phyloP scores from a whole-genome alignment of 257 asterid species.

The Cinchona pubescens region DNA sequence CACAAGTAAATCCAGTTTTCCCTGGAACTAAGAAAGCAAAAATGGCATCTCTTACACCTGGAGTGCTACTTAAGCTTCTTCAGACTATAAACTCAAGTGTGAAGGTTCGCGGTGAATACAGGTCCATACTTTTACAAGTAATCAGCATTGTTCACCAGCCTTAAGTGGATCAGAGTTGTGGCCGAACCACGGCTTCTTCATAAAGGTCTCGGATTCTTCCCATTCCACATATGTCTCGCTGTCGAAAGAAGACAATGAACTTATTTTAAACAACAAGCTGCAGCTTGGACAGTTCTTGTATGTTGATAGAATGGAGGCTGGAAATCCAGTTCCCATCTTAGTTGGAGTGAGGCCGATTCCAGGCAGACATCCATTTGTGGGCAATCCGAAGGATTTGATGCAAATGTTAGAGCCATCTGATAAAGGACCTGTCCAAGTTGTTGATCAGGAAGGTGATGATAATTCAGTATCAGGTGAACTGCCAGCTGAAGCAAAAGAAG shows the following conservation, averaged over 20 bases:
- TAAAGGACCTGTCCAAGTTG: conserved; percentile 18
- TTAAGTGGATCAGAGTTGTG: conserved; percentile 64
- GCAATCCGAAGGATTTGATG: conserved; percentile 87
- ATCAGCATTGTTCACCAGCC: conserved; percentile 87
- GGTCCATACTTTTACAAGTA: conserved; percentile 69
- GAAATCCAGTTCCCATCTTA: conserved; percentile 65
- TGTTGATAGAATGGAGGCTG: conserved; percentile 67
- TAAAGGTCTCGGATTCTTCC: conserved; percentile 87
- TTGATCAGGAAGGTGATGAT: conserved; percentile 24
- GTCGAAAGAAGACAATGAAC: conserved; percentile 61
- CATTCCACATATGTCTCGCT: conserved; percentile 76
- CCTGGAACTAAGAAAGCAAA: conserved; percentile 1
- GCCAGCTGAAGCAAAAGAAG: conserved; percentile 36
- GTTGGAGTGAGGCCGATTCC: conserved; percentile 75
- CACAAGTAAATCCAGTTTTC: background rate
- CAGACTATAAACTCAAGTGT: conserved; percentile 58
- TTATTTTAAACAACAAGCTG: conserved; percentile 70
- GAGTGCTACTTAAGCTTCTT: conserved; percentile 74
- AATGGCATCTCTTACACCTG: conserved; percentile 84
- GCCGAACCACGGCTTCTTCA: conserved; percentile 82
- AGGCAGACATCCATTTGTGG: conserved; percentile 72
- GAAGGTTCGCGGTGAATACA: conserved; percentile 65
- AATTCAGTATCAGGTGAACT: conserved; percentile 13
- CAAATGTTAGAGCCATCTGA: conserved; percentile 55
- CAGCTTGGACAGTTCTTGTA: conserved; percentile 80